Conservation (phyloP, 768 basidiomycete species). For the Chalciporus pseudorubinellus region DNA sequence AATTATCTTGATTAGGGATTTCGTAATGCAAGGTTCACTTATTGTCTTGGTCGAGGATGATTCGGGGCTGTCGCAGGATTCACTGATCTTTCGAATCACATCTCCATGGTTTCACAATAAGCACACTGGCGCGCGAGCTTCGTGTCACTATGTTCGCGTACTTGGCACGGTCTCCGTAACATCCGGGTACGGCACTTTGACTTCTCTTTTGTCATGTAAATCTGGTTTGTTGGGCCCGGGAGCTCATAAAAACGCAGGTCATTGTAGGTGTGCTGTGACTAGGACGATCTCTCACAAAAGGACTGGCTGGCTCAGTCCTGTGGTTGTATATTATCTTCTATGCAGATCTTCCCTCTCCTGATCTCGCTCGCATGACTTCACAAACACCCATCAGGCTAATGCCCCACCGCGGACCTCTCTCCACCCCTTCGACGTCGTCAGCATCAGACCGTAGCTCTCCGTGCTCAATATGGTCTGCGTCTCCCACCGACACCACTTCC, state of each 20-base stretch:
- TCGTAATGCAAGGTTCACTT: constrained; percentile 8
- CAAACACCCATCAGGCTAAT: constrained; percentile 24
- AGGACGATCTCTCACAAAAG: constrained; percentile 18
- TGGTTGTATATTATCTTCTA: constrained; percentile 16
- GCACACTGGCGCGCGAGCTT: constrained; percentile 10
- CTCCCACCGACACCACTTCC: constrained; percentile 10
- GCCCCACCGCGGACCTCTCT: constrained; percentile 27
- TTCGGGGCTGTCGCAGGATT: constrained; percentile 1
- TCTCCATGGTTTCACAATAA: constrained; percentile 34
- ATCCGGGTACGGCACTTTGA: neutral
- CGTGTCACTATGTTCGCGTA: constrained; percentile 23
- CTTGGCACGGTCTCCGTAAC: constrained; percentile 1
- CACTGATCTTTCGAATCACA: neutral
- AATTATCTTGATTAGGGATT: constrained; percentile 3
- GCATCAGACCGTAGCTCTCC: constrained; percentile 20
- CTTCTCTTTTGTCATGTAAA: constrained; percentile 22
- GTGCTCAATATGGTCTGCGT: constrained; percentile 14
- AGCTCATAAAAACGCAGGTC: constrained; percentile 23
- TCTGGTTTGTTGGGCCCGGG: constrained; percentile 5
- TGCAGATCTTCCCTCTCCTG: constrained; percentile 17
- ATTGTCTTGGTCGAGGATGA: constrained; percentile 24
- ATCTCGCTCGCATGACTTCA: constrained; percentile 25
- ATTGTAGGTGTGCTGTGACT: neutral
- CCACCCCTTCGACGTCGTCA: constrained; percentile 19
- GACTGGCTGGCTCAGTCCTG: constrained; percentile 33